Evolutionary conservation across 176 grass and related monocot species (phyloP), one percentile per base, ranked within the genome.

Genomic region (Zoysia pacifica): DNA sequence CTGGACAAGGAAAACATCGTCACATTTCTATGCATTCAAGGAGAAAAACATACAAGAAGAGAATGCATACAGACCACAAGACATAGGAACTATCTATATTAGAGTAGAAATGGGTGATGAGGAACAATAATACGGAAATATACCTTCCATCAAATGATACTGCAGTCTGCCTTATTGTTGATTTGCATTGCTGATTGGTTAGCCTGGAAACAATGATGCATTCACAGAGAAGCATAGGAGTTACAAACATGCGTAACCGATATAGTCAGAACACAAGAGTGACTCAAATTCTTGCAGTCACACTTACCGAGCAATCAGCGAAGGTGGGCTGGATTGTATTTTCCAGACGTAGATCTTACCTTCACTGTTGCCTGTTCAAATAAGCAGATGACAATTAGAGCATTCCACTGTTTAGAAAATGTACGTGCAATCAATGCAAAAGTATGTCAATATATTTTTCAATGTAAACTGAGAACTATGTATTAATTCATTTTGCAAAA

Each of bases 341-440:
- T 99, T 88, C 92, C 92, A 99, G 38, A 99, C 88, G 67, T 78
- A 99, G 43, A 93, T 84, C 81, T 99, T 95, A 18, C 96, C 96
- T 84, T 99, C 96, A 76, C 90, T 84, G 52, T 91, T 99, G n/a
- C 96, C 90, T 95, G 39, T 85, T 83, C 76, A 38, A 79, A 76
- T 62, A 7, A 82, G 65, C 7, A 41, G 51, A 50, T 56, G 11
- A 16, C 69, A 69, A 90, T 35, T 64, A 67, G 52, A 62, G 37
- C 8, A 44, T 9, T 69, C 2, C 43, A 44, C 53, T 28, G 28
- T 28, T 28, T 28, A 28, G 28, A 28, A 28, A 28, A 28, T 28
- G 28, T 28, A 28, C 28, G 28, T 28, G 28, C 28, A 28, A 28
- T 28, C 28, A 28, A 67, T 81, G 46, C 62, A 69, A 64, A 80